Conservation (phyloP, 805 yeast genomes). For the Millerago galiae region DNA sequence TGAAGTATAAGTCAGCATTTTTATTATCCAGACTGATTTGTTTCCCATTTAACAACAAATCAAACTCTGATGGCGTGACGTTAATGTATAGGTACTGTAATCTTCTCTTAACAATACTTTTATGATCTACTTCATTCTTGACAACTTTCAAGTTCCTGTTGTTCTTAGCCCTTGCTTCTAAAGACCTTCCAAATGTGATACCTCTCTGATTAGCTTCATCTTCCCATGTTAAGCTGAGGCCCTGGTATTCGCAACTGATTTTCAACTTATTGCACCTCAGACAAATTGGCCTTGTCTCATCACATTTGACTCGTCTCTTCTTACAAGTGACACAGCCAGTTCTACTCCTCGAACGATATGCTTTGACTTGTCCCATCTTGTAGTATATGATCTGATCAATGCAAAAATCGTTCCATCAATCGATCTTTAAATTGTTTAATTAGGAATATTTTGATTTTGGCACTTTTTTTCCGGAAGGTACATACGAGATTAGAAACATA, state of each 20-base stretch:
- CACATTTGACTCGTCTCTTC: constrained; percentile 44
- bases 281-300: constrained; percentile 30
- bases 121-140: background rate
- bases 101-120: constrained; percentile 7
- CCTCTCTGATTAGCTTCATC: constrained; percentile 32
- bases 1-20: background rate
- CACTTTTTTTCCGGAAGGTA: background rate
- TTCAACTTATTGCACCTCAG: constrained; percentile 23
- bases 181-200: constrained; percentile 32
- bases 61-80: constrained; percentile 7
- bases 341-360: constrained; percentile 25
- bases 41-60: constrained; percentile 3
- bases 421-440: background rate
- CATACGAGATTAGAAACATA: background rate
- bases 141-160: background rate
- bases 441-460: background rate
- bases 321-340: constrained; percentile 47
- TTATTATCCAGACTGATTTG: constrained; percentile 4
- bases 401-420: background rate
- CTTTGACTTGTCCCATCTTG: constrained; percentile 22
- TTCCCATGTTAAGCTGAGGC: constrained; percentile 26
- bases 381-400: background rate
- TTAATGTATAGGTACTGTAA: constrained; percentile 12
- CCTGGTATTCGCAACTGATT: constrained; percentile 19
- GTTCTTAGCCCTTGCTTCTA: constrained; percentile 16